Percentiles rank a stretch among this genome's conserved stretches.
phyloP scores from a whole-genome alignment of 2,329 filamentous ascomycete genomes.

The Trichoderma sp. region DNA sequence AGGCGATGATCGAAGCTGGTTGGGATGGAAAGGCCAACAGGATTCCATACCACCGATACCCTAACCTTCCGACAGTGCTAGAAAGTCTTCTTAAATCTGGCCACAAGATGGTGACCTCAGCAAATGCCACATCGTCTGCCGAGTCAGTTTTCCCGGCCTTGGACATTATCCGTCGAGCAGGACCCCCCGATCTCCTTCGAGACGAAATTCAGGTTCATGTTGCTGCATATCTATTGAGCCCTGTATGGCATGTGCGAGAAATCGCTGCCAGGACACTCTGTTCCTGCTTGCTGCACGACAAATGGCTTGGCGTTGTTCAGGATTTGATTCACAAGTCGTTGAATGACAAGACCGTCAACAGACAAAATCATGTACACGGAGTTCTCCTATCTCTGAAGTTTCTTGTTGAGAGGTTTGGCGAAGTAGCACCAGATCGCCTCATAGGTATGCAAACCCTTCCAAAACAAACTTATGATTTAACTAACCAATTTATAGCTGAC shows the following conservation, averaged over 20 bases:
- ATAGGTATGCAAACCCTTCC: conserved; percentile 37
- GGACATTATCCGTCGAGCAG: conserved; percentile 73
- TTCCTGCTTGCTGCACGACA: conserved; percentile 54
- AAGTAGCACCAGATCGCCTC: conserved; percentile 44
- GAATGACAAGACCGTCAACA: conserved; percentile 26
- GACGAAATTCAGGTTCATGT: conserved; percentile 58
- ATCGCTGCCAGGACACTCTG: conserved; percentile 73
- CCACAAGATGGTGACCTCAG: conserved; percentile 42
- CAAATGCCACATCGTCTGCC: conserved; percentile 41
- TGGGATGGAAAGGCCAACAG: conserved; percentile 63
- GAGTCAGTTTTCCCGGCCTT: conserved; percentile 79
- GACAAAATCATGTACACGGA: conserved; percentile 58
- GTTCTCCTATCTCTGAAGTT: conserved; percentile 55
- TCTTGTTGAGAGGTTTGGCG: conserved; percentile 51
- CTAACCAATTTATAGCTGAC: conserved; percentile 30
- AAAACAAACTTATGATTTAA: neutral
- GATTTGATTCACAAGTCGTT: conserved; percentile 36
- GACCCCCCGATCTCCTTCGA: conserved; percentile 57
- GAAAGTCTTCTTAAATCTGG: conserved; percentile 58
- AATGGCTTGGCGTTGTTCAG: conserved; percentile 46
- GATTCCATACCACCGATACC: conserved; percentile 68
- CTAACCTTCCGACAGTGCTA: conserved; percentile 61
- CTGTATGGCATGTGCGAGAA: conserved; percentile 77
- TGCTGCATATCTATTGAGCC: conserved; percentile 61
- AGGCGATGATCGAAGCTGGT: conserved; percentile 55